Percentiles rank a stretch among this genome's conserved stretches.
Conservation (phyloP, 2,329 filamentous ascomycete species). For the Diaporthe batatas region DNA sequence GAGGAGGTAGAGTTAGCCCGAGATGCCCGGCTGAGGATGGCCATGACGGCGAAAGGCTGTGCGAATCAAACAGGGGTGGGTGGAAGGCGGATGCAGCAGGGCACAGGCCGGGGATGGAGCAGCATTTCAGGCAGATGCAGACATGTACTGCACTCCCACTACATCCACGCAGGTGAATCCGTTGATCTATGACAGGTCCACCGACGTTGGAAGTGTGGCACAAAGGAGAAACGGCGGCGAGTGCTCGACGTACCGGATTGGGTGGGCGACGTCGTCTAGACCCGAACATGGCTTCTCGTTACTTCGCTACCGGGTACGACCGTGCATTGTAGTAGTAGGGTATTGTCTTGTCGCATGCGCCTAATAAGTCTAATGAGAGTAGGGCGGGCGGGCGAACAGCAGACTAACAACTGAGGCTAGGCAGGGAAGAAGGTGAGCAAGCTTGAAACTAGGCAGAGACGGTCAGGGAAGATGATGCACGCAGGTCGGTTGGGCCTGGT, state of each 20-base stretch:
- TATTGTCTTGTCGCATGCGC: constrained; percentile 28
- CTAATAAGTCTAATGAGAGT: constrained; percentile 1
- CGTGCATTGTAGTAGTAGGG: constrained; percentile 29
- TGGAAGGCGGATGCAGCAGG: constrained; percentile 7
- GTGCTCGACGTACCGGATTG: constrained; percentile 60
- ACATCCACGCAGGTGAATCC: not conserved
- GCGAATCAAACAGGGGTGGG: constrained; percentile 3
- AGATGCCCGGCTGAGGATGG: constrained; percentile 23
- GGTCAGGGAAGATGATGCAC: not conserved
- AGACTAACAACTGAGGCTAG: constrained; percentile 16
- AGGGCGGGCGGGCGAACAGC: constrained; percentile 4
- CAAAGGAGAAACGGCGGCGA: constrained; percentile 43
- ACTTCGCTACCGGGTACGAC: constrained; percentile 26
- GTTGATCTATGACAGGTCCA: constrained; percentile 29
- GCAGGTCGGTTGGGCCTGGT: not conserved
- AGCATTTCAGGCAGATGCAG: constrained; percentile 11
- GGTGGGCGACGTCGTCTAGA: constrained; percentile 64
- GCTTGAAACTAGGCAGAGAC: not conserved
- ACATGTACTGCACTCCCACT: not conserved
- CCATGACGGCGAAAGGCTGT: constrained; percentile 22
- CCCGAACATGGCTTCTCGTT: constrained; percentile 60
- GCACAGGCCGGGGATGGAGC: not conserved
- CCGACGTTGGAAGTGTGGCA: not conserved
- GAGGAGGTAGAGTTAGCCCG: constrained; percentile 38
- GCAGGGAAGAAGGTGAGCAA: not conserved